A percentile compares a stretch with the other conserved stretches of the same genome.
Conservation (phyloP, 208 protist species). For the Trypanosoma congolense region DNA sequence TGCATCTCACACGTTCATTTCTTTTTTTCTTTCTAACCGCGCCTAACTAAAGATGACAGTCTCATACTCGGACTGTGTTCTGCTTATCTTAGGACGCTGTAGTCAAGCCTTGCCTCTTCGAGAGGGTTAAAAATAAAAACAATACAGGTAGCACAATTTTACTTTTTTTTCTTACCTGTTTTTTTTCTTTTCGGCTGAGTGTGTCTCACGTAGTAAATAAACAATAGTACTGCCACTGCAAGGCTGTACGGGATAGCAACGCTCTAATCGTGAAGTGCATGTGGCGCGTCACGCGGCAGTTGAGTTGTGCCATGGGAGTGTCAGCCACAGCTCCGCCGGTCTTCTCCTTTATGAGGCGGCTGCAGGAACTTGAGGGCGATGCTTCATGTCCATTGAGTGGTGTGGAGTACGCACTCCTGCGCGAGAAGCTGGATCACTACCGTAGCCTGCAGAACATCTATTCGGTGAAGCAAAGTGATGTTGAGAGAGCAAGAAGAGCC, state of each 20-base stretch:
- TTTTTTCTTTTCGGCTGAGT: too few species aligned
- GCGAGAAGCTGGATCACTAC: conserved; percentile 59
- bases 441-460: conserved; percentile 62
- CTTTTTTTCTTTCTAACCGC: too few species aligned
- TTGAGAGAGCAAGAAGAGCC: conserved; percentile 68
- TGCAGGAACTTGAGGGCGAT: conserved; percentile 29
- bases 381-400: conserved; percentile 28
- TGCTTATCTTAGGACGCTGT: too few species aligned
- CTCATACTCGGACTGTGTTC: too few species aligned
- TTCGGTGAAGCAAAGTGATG: conserved; percentile 80
- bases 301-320: background rate
- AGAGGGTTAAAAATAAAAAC: too few species aligned
- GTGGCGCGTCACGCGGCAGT: conserved; percentile 15
- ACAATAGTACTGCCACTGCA: too few species aligned
- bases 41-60: too few species aligned
- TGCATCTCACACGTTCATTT: too few species aligned
- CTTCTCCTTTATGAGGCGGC: conserved; percentile 31
- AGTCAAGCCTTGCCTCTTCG: too few species aligned
- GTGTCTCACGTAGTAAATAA: too few species aligned
- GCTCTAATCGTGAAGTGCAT: background rate
- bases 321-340: background rate
- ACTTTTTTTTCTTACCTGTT: too few species aligned
- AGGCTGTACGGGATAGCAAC: background rate
- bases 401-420: conserved; percentile 61
- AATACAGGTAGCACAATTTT: too few species aligned